phyloP scores from a whole-genome alignment of 805 yeast genomes.

The Komagataella pseudopastoris region DNA sequence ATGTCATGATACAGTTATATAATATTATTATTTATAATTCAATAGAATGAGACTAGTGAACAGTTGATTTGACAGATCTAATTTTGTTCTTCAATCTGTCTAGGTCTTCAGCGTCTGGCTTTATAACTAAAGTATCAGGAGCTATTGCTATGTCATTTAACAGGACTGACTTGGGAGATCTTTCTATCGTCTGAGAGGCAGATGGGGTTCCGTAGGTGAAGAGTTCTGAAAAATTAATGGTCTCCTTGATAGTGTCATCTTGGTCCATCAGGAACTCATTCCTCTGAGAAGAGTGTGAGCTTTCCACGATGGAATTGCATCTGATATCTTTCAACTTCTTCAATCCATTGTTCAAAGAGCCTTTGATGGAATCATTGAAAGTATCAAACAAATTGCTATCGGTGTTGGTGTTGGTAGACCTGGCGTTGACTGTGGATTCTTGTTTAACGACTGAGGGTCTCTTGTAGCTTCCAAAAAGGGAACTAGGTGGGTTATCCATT shows the following conservation, averaged over 20 bases:
- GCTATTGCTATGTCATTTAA: background rate
- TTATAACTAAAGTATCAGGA: background rate
- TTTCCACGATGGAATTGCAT: background rate
- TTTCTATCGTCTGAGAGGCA: background rate
- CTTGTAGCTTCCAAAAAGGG: background rate
- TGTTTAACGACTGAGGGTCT: background rate
- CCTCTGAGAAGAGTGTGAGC: background rate
- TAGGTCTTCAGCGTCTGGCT: conserved; percentile 11
- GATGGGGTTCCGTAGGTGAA: background rate
- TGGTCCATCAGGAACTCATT: background rate
- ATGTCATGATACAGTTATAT: background rate
- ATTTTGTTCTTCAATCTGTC: conserved; percentile 14
- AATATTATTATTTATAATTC: no score
- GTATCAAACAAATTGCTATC: conserved; percentile 11
- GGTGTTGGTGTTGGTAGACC: background rate
- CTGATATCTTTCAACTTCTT: conserved; percentile 7
- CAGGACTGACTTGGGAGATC: background rate
- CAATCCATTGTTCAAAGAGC: conserved; percentile 13
- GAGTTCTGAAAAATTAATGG: background rate
- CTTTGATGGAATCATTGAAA: conserved; percentile 12
- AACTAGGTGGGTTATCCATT: background rate
- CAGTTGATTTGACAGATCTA: background rate
- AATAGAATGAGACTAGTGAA: background rate
- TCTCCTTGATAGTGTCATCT: background rate
- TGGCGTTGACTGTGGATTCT: background rate